Evolutionary conservation across 139 green algal species (phyloP).

Genomic region (Coccomyxa sp.): DNA sequence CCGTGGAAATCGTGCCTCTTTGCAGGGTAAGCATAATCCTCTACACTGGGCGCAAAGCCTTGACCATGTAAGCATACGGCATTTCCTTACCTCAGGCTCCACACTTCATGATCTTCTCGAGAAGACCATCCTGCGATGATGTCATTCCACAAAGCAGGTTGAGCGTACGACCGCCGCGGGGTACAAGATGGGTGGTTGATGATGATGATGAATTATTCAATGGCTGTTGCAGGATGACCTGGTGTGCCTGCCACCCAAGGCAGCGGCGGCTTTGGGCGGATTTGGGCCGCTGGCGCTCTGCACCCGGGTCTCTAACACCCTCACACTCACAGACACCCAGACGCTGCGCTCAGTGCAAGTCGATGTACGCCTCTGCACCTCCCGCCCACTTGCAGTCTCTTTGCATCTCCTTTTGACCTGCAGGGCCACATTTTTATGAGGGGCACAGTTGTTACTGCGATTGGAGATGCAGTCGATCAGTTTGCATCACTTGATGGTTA

Average conservation of each 20-base stretch:
- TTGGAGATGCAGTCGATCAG: neutral
- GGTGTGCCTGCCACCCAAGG: slow-evolving; percentile 81
- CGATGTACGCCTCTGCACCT: slow-evolving; percentile 36
- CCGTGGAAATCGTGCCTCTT: slow-evolving; percentile 88
- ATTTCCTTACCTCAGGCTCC: too few species aligned
- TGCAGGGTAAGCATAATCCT: slow-evolving; percentile 72
- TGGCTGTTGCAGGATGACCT: slow-evolving; percentile 81
- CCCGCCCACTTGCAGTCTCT: neutral
- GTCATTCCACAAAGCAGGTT: too few species aligned
- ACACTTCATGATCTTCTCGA: too few species aligned
- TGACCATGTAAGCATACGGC: neutral
- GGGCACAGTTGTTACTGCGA: too few species aligned
- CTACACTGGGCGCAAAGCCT: too few species aligned
- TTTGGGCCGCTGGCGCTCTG: slow-evolving; percentile 88
- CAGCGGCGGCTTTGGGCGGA: slow-evolving; percentile 58
- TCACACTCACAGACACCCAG: slow-evolving; percentile 81
- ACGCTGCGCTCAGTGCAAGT: slow-evolving; percentile 72
- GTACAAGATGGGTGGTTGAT: too few species aligned
- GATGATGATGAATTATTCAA: too few species aligned
- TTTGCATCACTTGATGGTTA: too few species aligned
- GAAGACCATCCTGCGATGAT: too few species aligned
- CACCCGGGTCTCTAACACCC: slow-evolving; percentile 74
- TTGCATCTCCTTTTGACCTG: neutral
- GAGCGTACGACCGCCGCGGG: too few species aligned
- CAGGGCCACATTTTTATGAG: too few species aligned